Percentiles rank a stretch among this genome's conserved stretches.
Conservation (phyloP, 768 basidiomycete species). For the Leccinum ochraceum region DNA sequence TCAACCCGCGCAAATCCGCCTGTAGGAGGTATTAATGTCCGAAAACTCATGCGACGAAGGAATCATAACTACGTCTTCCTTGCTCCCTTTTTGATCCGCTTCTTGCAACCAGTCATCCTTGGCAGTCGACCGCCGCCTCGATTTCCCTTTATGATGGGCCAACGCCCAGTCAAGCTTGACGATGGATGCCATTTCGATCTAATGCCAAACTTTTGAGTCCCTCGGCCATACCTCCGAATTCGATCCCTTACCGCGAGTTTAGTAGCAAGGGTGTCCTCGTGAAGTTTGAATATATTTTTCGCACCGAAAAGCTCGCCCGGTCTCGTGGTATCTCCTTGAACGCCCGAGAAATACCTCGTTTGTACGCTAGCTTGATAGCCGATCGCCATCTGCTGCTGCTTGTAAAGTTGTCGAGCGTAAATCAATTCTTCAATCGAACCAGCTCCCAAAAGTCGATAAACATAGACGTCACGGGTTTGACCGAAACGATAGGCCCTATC, state of each 20-base stretch:
- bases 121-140: slow-evolving; percentile 32
- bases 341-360: slow-evolving; percentile 80
- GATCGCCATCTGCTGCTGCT: slow-evolving; percentile 93
- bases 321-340: slow-evolving; percentile 73
- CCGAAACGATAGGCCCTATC: slow-evolving; percentile 86
- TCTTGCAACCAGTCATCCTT: slow-evolving; percentile 46
- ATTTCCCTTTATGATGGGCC: slow-evolving; percentile 56
- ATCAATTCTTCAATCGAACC: slow-evolving; percentile 88
- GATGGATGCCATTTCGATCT: slow-evolving; percentile 81
- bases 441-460: slow-evolving; percentile 81
- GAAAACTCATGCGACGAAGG: neutral
- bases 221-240: neutral
- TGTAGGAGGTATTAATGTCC: slow-evolving; percentile 23
- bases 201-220: neutral
- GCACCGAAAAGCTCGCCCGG: slow-evolving; percentile 86
- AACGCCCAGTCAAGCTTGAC: slow-evolving; percentile 82
- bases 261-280: slow-evolving; percentile 68
- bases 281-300: slow-evolving; percentile 81
- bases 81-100: slow-evolving; percentile 45
- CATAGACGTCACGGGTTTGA: slow-evolving; percentile 81
- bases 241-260: slow-evolving; percentile 60
- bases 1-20: slow-evolving; percentile 60
- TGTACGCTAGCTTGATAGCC: slow-evolving; percentile 84
- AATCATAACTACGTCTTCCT: slow-evolving; percentile 29
- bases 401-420: slow-evolving; percentile 88